Evolutionary conservation across 2,329 filamentous ascomycete genomes (phyloP), one percentile per base, ranked within the genome.

Genomic region (Penicillium sp.): DNA sequence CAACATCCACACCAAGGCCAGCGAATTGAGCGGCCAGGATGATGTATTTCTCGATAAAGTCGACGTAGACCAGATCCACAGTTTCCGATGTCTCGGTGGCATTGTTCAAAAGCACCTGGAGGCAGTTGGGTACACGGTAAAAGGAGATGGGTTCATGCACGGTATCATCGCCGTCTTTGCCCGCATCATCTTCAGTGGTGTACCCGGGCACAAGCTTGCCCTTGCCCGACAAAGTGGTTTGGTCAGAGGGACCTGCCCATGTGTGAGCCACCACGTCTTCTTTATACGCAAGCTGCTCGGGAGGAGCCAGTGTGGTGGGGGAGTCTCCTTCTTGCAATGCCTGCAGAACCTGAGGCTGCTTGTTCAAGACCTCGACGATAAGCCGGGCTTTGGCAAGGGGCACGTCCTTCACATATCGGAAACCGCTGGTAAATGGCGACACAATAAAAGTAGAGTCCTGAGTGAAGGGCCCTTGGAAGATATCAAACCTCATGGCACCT

Each of bases 401-500:
- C 4, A 99, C 89, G 63, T 95, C 85, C 49, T 88, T 86, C 48
- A 97, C 80, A 62, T 86, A 91, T 24, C 82, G 80, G 71, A 97
- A 88, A 1, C 83, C 84, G 72, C 88, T 96, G 2, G 84, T 85
- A 70, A 99, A 99, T 0, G 94, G 94, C 8, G 89, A 95, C 27
- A 97, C 82, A 38, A 93, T 87, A 68, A 86, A 97, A 0, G 89
- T 90, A 4, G 87, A 88, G 70, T 99, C 94, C 38, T 86, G 85
- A 0, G 94, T 97, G 68, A 97, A 97, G 0, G 87, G 79, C 0
- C 94, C 94, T 71, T 93, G 86, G 80, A 97, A 96, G 57, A 99
- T 89, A 71, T 99, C 94, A 72, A 97, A 99, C 42, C 94, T 89
- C 61, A 99, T 86, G 3, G 89, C 90, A 24, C 94, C 94, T 0